These are phyloP conservation scores for Hypoxylon sp. DNA, from an alignment of 2,329 filamentous ascomycete species.

Conservation along the genomic window DNA sequence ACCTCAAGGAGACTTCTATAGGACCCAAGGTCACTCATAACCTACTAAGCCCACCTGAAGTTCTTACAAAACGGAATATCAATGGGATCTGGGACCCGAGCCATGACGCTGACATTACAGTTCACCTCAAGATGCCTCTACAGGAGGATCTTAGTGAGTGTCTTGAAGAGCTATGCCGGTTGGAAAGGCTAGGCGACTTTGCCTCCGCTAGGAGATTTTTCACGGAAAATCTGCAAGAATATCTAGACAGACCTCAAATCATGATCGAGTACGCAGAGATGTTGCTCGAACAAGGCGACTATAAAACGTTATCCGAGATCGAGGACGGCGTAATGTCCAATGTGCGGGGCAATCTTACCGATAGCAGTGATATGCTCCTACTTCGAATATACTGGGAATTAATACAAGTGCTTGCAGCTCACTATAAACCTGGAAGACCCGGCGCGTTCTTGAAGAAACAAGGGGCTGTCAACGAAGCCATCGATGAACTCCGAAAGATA, in stretches of 20 bases:
- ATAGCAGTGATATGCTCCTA: conserved; percentile 25
- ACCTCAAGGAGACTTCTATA: not conserved
- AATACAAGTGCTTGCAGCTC: conserved; percentile 31
- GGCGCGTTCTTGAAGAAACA: not conserved
- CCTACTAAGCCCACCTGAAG: not conserved
- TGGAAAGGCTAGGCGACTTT: conserved; percentile 51
- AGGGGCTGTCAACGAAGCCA: not conserved
- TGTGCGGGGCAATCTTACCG: not conserved
- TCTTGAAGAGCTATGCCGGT: conserved; percentile 50
- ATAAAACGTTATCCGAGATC: conserved; percentile 41
- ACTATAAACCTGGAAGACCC: conserved; percentile 28
- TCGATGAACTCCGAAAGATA: not conserved
- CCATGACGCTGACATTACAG: conserved; percentile 39
- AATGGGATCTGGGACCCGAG: conserved; percentile 40
- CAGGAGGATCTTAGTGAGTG: conserved; percentile 48
- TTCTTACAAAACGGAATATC: conserved; percentile 31
- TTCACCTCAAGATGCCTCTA: conserved; percentile 47
- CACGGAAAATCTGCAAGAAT: conserved; percentile 41
- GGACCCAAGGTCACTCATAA: not conserved
- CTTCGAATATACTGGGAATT: conserved; percentile 43
- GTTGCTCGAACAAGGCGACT: conserved; percentile 51
- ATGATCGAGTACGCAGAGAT: conserved; percentile 52
- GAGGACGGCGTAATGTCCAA: conserved; percentile 33
- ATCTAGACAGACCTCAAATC: conserved; percentile 48
- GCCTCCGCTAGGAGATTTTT: conserved; percentile 45